Evolutionary conservation across 169 alveolate genomes (phyloP).

Genomic region (Neospora caninum): DNA sequence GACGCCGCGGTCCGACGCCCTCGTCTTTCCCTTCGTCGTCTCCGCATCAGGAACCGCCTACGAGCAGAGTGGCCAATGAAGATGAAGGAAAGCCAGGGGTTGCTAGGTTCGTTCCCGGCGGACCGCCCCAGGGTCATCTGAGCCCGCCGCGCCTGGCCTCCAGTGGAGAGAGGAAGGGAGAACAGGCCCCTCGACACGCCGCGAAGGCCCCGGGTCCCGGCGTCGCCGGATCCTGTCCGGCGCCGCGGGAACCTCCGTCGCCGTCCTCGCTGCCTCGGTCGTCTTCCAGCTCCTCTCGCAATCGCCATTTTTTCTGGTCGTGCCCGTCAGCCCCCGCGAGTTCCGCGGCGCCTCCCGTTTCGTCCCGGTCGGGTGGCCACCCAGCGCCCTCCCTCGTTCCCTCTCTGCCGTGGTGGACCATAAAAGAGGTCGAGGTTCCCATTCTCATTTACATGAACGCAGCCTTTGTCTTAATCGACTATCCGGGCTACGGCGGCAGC

Average conservation of each 20-base stretch:
- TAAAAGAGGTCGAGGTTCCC: constrained; percentile 40
- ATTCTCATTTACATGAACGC: constrained; percentile 13
- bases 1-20: too few relatives aligned
- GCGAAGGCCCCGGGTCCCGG: too few relatives aligned
- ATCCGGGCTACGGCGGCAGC: constrained; percentile 49
- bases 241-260: not conserved
- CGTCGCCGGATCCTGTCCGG: too few relatives aligned
- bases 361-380: not conserved
- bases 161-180: too few relatives aligned
- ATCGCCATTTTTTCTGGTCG: not conserved
- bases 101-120: too few relatives aligned
- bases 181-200: too few relatives aligned
- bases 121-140: too few relatives aligned
- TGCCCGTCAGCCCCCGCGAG: not conserved
- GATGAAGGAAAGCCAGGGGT: too few relatives aligned
- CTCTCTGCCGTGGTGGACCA: not conserved
- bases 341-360: not conserved
- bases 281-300: not conserved
- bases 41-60: too few relatives aligned
- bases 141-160: too few relatives aligned
- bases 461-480: constrained; percentile 41
- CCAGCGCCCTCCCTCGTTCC: not conserved
- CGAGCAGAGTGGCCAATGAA: too few relatives aligned
- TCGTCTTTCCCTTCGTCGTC: too few relatives aligned
- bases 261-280: not conserved